Evolutionary conservation across 2,329 filamentous ascomycete genomes (phyloP).

Genomic region (Phaeosphaeriaceae sp.): DNA sequence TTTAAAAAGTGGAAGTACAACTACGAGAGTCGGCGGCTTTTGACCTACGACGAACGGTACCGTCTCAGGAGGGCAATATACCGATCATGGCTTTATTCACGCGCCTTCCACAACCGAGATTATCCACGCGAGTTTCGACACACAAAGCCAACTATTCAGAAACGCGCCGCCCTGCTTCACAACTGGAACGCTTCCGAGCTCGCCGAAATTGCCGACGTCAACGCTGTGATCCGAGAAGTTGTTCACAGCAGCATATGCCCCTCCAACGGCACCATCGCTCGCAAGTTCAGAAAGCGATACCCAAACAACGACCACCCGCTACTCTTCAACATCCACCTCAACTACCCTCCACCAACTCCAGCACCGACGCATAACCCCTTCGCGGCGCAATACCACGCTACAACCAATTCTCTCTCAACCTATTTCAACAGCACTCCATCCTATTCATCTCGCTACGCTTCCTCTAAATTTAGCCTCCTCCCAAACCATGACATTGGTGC

Average conservation of each 20-base stretch:
- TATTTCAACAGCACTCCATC: conserved; percentile 46
- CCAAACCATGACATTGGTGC: conserved; percentile 59
- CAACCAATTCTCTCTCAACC: conserved; percentile 35
- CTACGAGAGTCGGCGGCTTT: conserved; percentile 61
- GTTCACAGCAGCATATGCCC: conserved; percentile 66
- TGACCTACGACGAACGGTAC: conserved; percentile 58
- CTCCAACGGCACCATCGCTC: conserved; percentile 65
- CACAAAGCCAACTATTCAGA: conserved; percentile 54
- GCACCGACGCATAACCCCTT: conserved; percentile 41
- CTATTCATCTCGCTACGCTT: conserved; percentile 49
- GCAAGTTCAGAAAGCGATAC: conserved; percentile 64
- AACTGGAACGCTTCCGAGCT: conserved; percentile 64
- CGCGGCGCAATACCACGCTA: conserved; percentile 22
- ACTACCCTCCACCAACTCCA: conserved; percentile 51
- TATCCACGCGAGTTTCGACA: conserved; percentile 59
- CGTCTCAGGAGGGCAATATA: conserved; percentile 64
- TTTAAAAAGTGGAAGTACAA: conserved; percentile 68
- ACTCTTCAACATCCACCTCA: conserved; percentile 61
- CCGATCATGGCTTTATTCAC: conserved; percentile 65
- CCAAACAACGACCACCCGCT: conserved; percentile 58
- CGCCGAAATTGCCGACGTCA: conserved; percentile 65
- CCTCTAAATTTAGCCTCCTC: conserved; percentile 56
- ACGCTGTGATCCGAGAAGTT: conserved; percentile 61
- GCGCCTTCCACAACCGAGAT: conserved; percentile 62
- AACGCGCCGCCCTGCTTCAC: conserved; percentile 63